Conservation (phyloP, 768 basidiomycete genomes). For the Pholiota molesta region DNA sequence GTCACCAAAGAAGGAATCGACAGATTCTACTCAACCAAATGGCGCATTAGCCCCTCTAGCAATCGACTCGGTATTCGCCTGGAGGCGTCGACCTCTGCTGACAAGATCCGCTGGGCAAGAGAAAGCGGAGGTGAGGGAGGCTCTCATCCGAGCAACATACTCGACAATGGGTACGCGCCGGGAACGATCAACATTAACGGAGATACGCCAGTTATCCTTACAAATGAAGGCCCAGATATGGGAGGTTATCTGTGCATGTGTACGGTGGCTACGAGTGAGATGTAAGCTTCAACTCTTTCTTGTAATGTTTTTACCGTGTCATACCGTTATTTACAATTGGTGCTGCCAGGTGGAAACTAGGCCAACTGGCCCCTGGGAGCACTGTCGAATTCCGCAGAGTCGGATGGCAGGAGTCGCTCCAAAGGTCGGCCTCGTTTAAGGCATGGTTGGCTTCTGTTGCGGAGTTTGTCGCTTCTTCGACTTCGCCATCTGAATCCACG, state of each 20-base stretch:
- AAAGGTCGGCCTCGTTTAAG: constrained; percentile 24
- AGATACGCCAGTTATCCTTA: constrained; percentile 69
- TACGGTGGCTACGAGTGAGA: constrained; percentile 52
- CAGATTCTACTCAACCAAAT: constrained; percentile 53
- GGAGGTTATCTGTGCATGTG: constrained; percentile 64
- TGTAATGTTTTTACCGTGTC: not conserved
- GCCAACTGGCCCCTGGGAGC: constrained; percentile 62
- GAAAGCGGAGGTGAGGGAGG: constrained; percentile 66
- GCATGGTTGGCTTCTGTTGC: constrained; percentile 34
- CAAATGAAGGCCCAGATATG: constrained; percentile 64
- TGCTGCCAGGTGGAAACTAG: constrained; percentile 63
- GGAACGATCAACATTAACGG: constrained; percentile 67
- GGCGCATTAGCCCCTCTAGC: constrained; percentile 57
- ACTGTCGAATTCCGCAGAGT: constrained; percentile 56
- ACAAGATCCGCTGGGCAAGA: constrained; percentile 56
- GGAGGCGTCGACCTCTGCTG: constrained; percentile 29
- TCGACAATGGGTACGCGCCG: constrained; percentile 60
- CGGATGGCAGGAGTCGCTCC: constrained; percentile 42
- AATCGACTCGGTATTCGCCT: constrained; percentile 70
- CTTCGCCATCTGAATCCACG: not conserved
- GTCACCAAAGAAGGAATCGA: constrained; percentile 49
- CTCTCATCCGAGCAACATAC: constrained; percentile 68
- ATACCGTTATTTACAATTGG: not conserved
- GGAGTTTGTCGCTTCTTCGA: not conserved
- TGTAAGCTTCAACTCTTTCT: constrained; percentile 36